A percentile compares a stretch with the other conserved stretches of the same genome.
phyloP scores from a whole-genome alignment of 75 land plant genomes.

The Selaginella moellendorffii region DNA sequence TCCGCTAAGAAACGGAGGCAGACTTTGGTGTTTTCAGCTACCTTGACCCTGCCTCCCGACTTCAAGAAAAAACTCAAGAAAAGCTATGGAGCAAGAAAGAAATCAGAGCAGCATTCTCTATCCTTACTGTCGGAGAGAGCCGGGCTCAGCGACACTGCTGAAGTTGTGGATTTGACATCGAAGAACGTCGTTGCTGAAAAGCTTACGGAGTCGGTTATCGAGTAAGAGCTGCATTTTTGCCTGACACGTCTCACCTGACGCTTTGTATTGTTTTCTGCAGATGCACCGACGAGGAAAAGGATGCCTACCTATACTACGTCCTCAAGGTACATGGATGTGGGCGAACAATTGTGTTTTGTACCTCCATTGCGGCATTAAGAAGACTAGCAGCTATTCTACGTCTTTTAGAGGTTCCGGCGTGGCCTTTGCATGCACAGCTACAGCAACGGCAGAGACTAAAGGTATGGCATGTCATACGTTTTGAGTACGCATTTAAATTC shows the following conservation, averaged over 20 bases:
- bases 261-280: constrained; percentile 32
- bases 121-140: constrained; percentile 69
- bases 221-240: constrained; percentile 43
- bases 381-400: constrained; percentile 54
- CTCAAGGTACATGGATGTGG: constrained; percentile 87
- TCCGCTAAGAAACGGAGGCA: constrained; percentile 51
- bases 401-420: constrained; percentile 45
- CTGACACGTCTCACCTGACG: too few relatives aligned
- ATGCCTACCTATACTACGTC: constrained; percentile 79
- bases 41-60: constrained; percentile 66
- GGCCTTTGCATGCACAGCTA: constrained; percentile 93
- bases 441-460: constrained; percentile 94
- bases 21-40: constrained; percentile 93
- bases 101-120: constrained; percentile 37
- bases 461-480: constrained; percentile 28
- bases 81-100: background rate
- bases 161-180: constrained; percentile 74
- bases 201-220: constrained; percentile 77
- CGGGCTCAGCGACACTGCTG: constrained; percentile 64
- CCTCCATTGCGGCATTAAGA: constrained; percentile 86
- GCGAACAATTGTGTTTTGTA: constrained; percentile 82
- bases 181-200: constrained; percentile 57
- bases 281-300: constrained; percentile 95
- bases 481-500: background rate
- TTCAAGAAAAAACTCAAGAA: constrained; percentile 71